A percentile compares a stretch with the other conserved stretches of the same genome.
These are phyloP conservation scores for Hansenula sp. DNA, from an alignment of 1,139 yeast genomes.

Conservation along the genomic window DNA sequence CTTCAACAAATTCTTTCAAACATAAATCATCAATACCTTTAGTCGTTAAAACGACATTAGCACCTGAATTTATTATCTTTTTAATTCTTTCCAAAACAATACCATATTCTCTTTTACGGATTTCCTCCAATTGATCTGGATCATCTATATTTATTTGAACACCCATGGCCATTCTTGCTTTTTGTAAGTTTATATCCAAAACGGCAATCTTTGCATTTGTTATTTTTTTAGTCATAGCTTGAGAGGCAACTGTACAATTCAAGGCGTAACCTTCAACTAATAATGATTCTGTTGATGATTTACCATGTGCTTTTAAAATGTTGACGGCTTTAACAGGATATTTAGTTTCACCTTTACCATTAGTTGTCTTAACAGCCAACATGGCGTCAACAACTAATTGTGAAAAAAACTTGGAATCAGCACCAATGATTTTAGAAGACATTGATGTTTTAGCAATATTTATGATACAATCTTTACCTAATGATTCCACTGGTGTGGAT, in stretches of 20 bases:
- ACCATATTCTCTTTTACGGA: slow-evolving; percentile 91
- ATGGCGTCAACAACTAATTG: slow-evolving; percentile 93
- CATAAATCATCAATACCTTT: slow-evolving; percentile 98
- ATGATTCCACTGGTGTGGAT: slow-evolving; percentile 71
- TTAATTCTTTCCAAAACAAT: slow-evolving; percentile 84
- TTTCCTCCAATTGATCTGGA: slow-evolving; percentile 95
- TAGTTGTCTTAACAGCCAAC: slow-evolving; percentile 90
- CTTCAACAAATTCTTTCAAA: slow-evolving; percentile 91
- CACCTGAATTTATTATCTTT: slow-evolving; percentile 89
- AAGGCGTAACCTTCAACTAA: slow-evolving; percentile 92
- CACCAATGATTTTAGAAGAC: slow-evolving; percentile 96
- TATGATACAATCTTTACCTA: slow-evolving; percentile 79
- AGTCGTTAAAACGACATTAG: slow-evolving; percentile 93
- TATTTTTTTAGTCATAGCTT: slow-evolving; percentile 85
- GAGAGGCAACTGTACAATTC: slow-evolving; percentile 96
- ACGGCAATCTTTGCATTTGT: slow-evolving; percentile 84
- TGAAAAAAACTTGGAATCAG: slow-evolving; percentile 88
- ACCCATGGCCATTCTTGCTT: slow-evolving; percentile 98
- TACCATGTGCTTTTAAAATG: slow-evolving; percentile 94
- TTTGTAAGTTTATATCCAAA: slow-evolving; percentile 90
- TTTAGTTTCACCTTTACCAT: slow-evolving; percentile 80
- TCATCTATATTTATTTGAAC: slow-evolving; percentile 96
- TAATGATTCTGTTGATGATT: slow-evolving; percentile 81
- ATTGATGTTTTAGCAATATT: slow-evolving; percentile 96
- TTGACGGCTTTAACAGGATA: slow-evolving; percentile 98